These are phyloP conservation scores for Monosporascus sp. DNA, from an alignment of 2,329 filamentous ascomycete species.

Conservation along the genomic window DNA sequence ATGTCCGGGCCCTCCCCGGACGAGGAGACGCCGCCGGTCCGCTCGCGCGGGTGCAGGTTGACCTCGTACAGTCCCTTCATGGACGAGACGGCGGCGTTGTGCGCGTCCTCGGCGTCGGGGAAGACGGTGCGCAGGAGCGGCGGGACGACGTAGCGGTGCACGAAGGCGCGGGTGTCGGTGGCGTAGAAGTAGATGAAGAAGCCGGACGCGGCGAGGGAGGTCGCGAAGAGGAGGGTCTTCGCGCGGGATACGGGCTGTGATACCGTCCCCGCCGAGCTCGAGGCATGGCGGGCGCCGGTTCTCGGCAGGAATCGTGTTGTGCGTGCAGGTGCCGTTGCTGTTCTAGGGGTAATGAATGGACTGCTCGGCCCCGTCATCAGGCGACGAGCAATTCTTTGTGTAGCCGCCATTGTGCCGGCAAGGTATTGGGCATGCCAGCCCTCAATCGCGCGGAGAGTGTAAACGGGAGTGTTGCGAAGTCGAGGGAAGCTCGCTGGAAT, in stretches of 20 bases:
- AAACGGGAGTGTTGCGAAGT: constrained; percentile 2
- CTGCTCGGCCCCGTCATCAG: constrained; percentile 13
- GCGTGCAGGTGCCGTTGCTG: constrained; percentile 4
- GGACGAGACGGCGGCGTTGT: constrained; percentile 67
- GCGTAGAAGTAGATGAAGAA: constrained; percentile 58
- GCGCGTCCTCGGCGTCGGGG: constrained; percentile 85
- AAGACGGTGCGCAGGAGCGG: constrained; percentile 61
- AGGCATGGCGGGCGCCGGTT: constrained; percentile 13
- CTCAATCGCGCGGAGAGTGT: constrained; percentile 21
- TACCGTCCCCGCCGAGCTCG: constrained; percentile 14
- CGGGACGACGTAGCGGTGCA: constrained; percentile 64
- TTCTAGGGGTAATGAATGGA: constrained; percentile 9
- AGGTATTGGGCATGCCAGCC: constrained; percentile 20
- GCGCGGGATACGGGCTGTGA: constrained; percentile 25
- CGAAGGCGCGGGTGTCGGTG: constrained; percentile 69
- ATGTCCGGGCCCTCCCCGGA: constrained; percentile 31
- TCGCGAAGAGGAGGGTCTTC: constrained; percentile 35
- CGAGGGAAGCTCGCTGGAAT: not conserved
- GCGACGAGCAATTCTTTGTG: constrained; percentile 16
- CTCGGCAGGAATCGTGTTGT: constrained; percentile 6
- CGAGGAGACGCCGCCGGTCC: constrained; percentile 37
- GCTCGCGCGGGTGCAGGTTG: constrained; percentile 76
- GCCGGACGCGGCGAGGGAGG: constrained; percentile 35
- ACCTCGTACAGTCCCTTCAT: constrained; percentile 70
- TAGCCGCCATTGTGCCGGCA: constrained; percentile 19